Conservation (phyloP, 805 yeast genomes). For the Suhomyces kilbournensis region DNA sequence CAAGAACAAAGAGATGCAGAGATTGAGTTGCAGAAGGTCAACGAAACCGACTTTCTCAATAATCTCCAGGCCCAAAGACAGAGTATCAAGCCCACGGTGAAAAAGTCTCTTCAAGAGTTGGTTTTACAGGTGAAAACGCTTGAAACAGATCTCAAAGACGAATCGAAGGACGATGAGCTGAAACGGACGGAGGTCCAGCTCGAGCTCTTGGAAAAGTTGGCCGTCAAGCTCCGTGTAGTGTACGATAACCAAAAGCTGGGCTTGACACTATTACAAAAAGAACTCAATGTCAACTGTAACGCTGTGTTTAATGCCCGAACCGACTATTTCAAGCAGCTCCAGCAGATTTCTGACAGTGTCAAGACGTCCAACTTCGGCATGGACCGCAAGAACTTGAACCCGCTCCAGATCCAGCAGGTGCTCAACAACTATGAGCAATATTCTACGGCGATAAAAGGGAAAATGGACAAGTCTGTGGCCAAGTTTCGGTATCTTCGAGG, state of each 20-base stretch:
- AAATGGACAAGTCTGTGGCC: slow-evolving; percentile 31
- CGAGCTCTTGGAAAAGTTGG: slow-evolving; percentile 18
- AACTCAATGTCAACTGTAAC: slow-evolving; percentile 51
- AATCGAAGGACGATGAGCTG: slow-evolving; percentile 11
- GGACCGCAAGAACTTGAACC: slow-evolving; percentile 27
- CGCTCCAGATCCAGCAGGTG: slow-evolving; percentile 7
- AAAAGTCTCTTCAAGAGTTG: slow-evolving; percentile 33
- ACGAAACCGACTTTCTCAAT: slow-evolving; percentile 24
- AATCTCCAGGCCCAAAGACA: slow-evolving; percentile 17
- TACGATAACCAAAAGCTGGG: slow-evolving; percentile 45
- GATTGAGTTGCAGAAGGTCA: slow-evolving; percentile 22
- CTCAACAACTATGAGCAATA: slow-evolving; percentile 1
- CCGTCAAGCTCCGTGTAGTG: slow-evolving; percentile 23
- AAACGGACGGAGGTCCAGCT: slow-evolving; percentile 11
- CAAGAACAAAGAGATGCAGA: slow-evolving; percentile 19
- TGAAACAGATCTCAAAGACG: slow-evolving; percentile 23
- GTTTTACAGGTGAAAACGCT: slow-evolving; percentile 25
- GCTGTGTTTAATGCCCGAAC: slow-evolving; percentile 75
- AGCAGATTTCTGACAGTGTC: slow-evolving; percentile 81
- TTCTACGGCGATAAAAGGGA: slow-evolving; percentile 3
- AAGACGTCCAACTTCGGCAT: slow-evolving; percentile 29
- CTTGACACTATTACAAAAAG: slow-evolving; percentile 41
- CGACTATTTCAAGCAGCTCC: slow-evolving; percentile 80
- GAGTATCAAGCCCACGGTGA: slow-evolving; percentile 28
- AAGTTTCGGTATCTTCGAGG: slow-evolving; percentile 34